Conservation (phyloP, 495 filamentous ascomycete species). For the Xylaria venustula region DNA sequence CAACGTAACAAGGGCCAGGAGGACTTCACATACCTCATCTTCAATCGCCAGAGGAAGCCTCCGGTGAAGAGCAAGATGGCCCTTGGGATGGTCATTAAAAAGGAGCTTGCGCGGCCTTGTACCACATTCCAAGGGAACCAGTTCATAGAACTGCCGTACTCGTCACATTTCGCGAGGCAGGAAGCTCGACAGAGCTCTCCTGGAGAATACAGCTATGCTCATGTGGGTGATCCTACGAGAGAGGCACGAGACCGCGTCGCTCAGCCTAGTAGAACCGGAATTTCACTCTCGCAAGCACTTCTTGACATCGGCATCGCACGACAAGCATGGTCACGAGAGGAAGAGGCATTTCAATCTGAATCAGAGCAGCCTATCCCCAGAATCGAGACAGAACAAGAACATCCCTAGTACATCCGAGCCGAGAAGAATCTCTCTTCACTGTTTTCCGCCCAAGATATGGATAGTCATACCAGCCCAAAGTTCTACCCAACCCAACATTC, state of each 20-base stretch:
- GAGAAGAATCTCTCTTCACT: no score
- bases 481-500: no score
- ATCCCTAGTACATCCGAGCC: no score
- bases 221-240: neutral
- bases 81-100: neutral
- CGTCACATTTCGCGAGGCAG: neutral
- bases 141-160: neutral
- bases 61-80: neutral
- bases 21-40: neutral
- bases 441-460: no score
- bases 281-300: no score
- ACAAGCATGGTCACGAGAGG: no score
- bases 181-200: neutral
- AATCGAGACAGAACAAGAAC: no score
- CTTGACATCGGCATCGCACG: no score
- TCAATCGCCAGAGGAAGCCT: neutral
- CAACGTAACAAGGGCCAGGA: neutral
- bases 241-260: neutral
- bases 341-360: no score
- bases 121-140: neutral
- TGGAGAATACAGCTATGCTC: neutral
- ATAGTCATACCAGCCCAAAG: no score
- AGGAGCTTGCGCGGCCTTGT: neutral
- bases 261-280: no score
- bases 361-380: no score